These are phyloP conservation scores for Emericellopsis cladophorae DNA, from an alignment of 2,329 filamentous ascomycete species.

Conservation along the genomic window DNA sequence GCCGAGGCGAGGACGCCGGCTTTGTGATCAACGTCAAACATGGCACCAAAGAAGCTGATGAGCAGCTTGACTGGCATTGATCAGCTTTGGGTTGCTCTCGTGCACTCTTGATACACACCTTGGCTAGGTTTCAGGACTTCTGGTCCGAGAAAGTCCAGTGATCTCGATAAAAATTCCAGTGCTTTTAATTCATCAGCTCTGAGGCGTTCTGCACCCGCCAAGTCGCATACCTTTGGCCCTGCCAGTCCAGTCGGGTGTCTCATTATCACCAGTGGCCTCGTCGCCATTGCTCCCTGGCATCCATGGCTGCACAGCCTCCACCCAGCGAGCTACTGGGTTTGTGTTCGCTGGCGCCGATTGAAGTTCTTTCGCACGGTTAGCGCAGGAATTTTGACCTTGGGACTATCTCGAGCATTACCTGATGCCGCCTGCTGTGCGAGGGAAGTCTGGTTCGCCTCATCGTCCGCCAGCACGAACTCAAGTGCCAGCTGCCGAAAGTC, in stretches of 20 bases:
- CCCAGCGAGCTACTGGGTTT: slow-evolving; percentile 38
- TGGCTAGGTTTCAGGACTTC: slow-evolving; percentile 36
- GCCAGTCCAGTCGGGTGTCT: slow-evolving; percentile 36
- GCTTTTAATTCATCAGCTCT: slow-evolving; percentile 19
- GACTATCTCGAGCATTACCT: slow-evolving; percentile 13
- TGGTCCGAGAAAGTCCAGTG: slow-evolving; percentile 32
- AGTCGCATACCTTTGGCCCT: slow-evolving; percentile 33
- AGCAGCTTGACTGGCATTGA: slow-evolving; percentile 24
- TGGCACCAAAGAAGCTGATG: slow-evolving; percentile 41
- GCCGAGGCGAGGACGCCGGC: slow-evolving; percentile 43
- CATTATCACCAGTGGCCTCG: slow-evolving; percentile 19
- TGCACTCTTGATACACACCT: slow-evolving; percentile 14
- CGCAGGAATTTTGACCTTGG: slow-evolving; percentile 1
- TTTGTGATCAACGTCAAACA: slow-evolving; percentile 47
- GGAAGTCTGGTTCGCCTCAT: slow-evolving; percentile 23
- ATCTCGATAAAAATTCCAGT: slow-evolving; percentile 42
- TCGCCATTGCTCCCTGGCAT: slow-evolving; percentile 29
- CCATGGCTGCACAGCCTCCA: slow-evolving; percentile 41
- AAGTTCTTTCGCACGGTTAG: slow-evolving; percentile 25
- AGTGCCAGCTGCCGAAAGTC: slow-evolving; percentile 39
- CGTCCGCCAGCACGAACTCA: slow-evolving; percentile 40
- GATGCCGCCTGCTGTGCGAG: slow-evolving; percentile 33
- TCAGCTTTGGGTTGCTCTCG: not conserved
- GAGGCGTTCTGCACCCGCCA: not conserved
- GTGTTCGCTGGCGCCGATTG: slow-evolving; percentile 27